Conservation (phyloP, 805 yeast species). For the Priceomyces haplophilus region DNA sequence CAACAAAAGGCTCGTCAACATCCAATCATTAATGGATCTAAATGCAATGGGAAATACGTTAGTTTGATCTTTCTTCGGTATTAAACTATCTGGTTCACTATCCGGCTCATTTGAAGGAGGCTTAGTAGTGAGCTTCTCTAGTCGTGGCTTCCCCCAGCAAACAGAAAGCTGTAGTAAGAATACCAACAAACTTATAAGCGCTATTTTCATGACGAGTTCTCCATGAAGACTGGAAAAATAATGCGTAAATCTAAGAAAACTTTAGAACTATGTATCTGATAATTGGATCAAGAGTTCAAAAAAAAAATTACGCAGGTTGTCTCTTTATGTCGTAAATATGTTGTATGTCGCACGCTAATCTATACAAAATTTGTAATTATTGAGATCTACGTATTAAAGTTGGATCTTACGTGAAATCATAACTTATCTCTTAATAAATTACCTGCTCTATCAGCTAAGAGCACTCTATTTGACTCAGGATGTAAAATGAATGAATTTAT, state of each 20-base stretch:
- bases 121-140: conserved; percentile 16
- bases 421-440: too few relatives aligned
- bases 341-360: too few relatives aligned
- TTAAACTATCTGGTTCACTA: background rate
- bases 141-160: conserved; percentile 17
- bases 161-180: conserved; percentile 1
- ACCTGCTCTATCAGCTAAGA: too few relatives aligned
- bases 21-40: conserved; percentile 45
- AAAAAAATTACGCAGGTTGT: conserved; percentile 4
- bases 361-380: too few relatives aligned
- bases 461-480: too few relatives aligned
- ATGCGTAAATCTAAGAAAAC: too few relatives aligned
- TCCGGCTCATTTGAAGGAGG: conserved; percentile 5
- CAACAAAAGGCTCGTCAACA: conserved; percentile 55
- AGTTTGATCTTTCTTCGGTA: conserved; percentile 6
- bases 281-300: too few relatives aligned
- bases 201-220: background rate
- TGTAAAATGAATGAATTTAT: background rate
- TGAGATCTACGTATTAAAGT: too few relatives aligned
- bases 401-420: too few relatives aligned
- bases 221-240: too few relatives aligned
- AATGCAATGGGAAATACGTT: conserved; percentile 32
- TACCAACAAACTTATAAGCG: background rate
- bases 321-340: background rate
- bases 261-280: too few relatives aligned